These are phyloP conservation scores for Prunus mume DNA, from an alignment of 306 rosid genomes.

Conservation along the genomic window DNA sequence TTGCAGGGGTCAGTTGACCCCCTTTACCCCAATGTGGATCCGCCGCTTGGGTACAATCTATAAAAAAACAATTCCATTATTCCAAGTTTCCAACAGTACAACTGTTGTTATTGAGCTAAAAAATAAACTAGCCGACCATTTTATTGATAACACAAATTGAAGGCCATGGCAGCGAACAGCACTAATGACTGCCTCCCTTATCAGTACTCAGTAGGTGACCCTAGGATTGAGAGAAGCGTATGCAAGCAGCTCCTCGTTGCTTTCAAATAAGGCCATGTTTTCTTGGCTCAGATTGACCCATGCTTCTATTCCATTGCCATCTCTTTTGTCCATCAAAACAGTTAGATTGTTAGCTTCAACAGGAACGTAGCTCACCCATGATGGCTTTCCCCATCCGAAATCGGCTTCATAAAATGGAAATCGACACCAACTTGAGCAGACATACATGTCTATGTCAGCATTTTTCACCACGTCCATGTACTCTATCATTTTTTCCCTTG, in stretches of 20 bases:
- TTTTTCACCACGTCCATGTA: neutral
- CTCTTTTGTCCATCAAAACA: slow-evolving; percentile 2
- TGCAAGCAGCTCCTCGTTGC: slow-evolving; percentile 21
- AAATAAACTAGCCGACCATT: no score
- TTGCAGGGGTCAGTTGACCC: no score
- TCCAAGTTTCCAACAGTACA: no score
- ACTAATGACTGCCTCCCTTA: no score
- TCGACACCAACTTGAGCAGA: slow-evolving; percentile 12
- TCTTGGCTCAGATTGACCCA: slow-evolving; percentile 7
- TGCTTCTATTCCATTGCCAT: neutral
- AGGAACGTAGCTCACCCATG: neutral
- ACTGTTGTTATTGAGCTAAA: no score
- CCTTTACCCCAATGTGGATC: no score
- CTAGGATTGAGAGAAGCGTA: slow-evolving; percentile 23
- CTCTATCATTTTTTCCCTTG: neutral
- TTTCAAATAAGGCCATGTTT: slow-evolving; percentile 18
- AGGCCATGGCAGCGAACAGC: no score
- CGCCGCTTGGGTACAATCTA: no score
- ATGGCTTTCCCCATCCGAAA: neutral
- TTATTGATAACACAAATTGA: no score
- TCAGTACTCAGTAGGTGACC: neutral
- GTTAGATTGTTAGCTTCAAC: neutral
- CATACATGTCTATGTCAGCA: neutral
- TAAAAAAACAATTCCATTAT: no score
- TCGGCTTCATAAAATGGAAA: neutral